A percentile compares a stretch with the other conserved stretches of the same genome.
Conservation (phyloP, 352 stramenopile species). For the Phytophthora parvispora region DNA sequence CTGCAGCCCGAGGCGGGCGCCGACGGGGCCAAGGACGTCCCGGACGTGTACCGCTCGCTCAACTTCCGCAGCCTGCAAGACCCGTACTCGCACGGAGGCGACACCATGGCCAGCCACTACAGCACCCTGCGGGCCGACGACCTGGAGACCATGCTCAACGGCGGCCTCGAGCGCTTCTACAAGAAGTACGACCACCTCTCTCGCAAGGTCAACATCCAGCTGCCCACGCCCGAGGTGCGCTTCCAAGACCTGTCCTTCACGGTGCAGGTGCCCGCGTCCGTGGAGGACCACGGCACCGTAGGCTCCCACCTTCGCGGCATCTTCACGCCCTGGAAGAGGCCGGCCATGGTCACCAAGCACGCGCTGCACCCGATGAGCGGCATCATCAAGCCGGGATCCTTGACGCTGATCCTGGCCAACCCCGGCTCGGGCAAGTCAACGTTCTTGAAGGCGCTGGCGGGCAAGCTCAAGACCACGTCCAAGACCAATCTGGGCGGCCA, state of each 20-base stretch:
- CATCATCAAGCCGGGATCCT: conserved; percentile 66
- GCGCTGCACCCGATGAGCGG: conserved; percentile 74
- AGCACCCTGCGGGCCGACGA: conserved; percentile 59
- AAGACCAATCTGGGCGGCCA: conserved; percentile 42
- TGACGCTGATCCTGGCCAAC: conserved; percentile 54
- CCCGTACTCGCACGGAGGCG: conserved; percentile 46
- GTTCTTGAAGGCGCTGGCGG: conserved; percentile 72
- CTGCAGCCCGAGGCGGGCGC: conserved; percentile 32
- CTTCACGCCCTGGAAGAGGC: conserved; percentile 57
- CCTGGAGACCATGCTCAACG: conserved; percentile 60
- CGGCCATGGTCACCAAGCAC: conserved; percentile 44
- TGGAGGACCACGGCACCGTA: conserved; percentile 52
- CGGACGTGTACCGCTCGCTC: conserved; percentile 67
- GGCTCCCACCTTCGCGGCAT: conserved; percentile 56
- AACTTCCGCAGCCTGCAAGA: conserved; percentile 75
- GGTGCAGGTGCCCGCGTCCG: conserved; percentile 49
- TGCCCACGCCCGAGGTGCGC: conserved; percentile 45
- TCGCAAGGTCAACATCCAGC: conserved; percentile 52
- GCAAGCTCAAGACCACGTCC: conserved; percentile 59
- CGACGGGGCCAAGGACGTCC: conserved; percentile 37
- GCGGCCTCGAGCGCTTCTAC: conserved; percentile 74
- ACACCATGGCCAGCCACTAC: neutral
- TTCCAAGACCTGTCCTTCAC: conserved; percentile 76
- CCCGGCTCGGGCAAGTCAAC: conserved; percentile 67
- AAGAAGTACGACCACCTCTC: conserved; percentile 80